Evolutionary conservation across 2,329 filamentous ascomycete species (phyloP).

Genomic region (Orbilia ellipsospora): DNA sequence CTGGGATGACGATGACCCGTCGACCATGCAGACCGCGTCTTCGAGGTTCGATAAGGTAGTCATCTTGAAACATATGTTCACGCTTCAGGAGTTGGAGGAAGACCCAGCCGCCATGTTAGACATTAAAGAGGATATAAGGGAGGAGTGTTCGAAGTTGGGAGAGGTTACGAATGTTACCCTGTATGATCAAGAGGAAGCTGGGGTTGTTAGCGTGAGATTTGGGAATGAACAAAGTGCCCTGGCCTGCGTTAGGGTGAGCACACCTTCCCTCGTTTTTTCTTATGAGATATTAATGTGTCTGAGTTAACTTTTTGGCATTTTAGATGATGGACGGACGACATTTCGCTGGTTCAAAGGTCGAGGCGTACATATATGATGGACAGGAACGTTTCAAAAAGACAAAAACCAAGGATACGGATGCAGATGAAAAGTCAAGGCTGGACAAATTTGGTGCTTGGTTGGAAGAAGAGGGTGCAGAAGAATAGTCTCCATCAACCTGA

Average conservation of each 20-base stretch:
- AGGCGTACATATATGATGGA: conserved; percentile 77
- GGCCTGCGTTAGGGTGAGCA: conserved; percentile 70
- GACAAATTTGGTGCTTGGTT: conserved; percentile 59
- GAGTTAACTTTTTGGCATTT: conserved; percentile 13
- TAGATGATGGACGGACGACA: conserved; percentile 80
- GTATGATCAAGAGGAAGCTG: conserved; percentile 85
- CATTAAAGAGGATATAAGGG: conserved; percentile 92
- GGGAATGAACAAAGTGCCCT: conserved; percentile 75
- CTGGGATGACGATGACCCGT: conserved; percentile 90
- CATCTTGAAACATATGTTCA: conserved; percentile 93
- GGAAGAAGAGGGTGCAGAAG: conserved; percentile 55
- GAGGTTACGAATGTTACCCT: conserved; percentile 90
- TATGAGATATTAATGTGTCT: background rate
- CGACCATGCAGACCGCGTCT: conserved; percentile 66
- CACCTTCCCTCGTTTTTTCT: background rate
- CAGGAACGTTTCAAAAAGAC: conserved; percentile 77
- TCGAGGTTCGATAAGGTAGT: conserved; percentile 80
- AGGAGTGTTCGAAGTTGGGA: conserved; percentile 87
- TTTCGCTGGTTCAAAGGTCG: conserved; percentile 78
- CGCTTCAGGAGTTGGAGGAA: conserved; percentile 82
- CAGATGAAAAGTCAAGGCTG: conserved; percentile 63
- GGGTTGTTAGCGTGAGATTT: conserved; percentile 87
- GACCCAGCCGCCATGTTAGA: conserved; percentile 85
- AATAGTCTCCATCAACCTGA: background rate
- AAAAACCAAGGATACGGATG: conserved; percentile 65